Conservation (phyloP, 2,329 filamentous ascomycete genomes). For the Botryotinia narcissicola region DNA sequence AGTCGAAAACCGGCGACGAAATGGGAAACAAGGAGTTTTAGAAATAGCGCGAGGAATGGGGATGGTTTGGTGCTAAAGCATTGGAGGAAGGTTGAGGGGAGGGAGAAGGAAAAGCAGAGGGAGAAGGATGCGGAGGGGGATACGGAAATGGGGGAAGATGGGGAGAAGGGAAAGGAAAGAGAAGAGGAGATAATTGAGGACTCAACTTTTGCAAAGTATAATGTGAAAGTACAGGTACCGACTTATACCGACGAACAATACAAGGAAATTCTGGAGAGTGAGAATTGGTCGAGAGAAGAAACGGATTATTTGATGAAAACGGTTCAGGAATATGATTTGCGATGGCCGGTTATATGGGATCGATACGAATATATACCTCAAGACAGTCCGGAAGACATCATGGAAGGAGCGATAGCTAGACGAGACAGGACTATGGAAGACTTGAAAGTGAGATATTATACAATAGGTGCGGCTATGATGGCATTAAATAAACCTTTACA, state of each 20-base stretch:
- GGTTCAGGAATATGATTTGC: constrained; percentile 75
- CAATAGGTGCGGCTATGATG: constrained; percentile 79
- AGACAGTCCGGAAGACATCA: not conserved
- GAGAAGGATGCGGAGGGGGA: constrained; percentile 42
- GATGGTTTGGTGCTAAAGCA: constrained; percentile 66
- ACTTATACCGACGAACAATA: constrained; percentile 89
- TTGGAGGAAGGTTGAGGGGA: constrained; percentile 64
- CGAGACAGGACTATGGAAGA: constrained; percentile 75
- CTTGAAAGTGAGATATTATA: constrained; percentile 87
- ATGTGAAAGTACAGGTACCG: constrained; percentile 74
- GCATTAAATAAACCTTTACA: constrained; percentile 74
- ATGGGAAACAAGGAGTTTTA: constrained; percentile 71
- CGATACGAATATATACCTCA: constrained; percentile 73
- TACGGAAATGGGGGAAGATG: constrained; percentile 42
- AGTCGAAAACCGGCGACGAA: constrained; percentile 54
- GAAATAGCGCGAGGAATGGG: constrained; percentile 73
- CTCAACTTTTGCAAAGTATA: constrained; percentile 79
- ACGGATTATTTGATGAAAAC: constrained; percentile 85
- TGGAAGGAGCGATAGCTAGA: constrained; percentile 38
- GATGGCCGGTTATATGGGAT: constrained; percentile 90
- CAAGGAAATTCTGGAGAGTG: constrained; percentile 65
- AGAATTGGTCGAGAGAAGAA: constrained; percentile 87
- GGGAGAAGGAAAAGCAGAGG: constrained; percentile 48
- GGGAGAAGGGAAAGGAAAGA: constrained; percentile 32
- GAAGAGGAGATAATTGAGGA: constrained; percentile 46